Base-by-base conservation (phyloP, 768 basidiomycete species). In the Trametes punicea region DNA sequence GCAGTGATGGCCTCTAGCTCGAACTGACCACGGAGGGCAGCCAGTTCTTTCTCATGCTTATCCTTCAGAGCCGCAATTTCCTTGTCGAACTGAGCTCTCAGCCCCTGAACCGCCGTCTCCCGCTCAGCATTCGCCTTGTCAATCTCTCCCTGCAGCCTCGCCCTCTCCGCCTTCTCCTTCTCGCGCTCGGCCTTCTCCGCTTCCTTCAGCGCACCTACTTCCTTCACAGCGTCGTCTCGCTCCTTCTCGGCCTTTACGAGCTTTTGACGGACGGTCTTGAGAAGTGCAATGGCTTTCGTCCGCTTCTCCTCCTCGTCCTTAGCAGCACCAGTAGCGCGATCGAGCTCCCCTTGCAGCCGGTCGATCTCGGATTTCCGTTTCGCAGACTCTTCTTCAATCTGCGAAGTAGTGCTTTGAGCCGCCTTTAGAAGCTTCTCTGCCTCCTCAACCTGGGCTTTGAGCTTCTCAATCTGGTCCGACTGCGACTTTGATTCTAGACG, bases 221-320 rank as follows among this genome's bases (percentile, higher is more conserved):
- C 89, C 65, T 80, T 84, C 46, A 80, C 56, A 0, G 81, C 76
- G 56, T 96, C 93, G 33, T 98, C 94, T 63, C 83, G 83, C 21
- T 96, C 93, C 75, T 93, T 94, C 72, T 98, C 96, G 5, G 93
- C 87, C 67, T 93, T 98, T 26, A 98, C 92, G n/a, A 96, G 75
- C 70, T 98, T 99, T 72, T 93, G 87, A 52, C 97, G 76, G n/a
- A 98, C 91, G 1, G 93, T 93, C 73, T 98, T 98, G 55, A 99
- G 75, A 25, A 98, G 73, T 47, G 85, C 88, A 61, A 98, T 88
- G 0, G 95, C 95, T 66, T 98, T 99, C 18, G 85, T 83, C 11
- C 96, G 84, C 72, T 99, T 98, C 72, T 99, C 97, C 70, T 98
- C 97, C 67, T 98, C 97, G 58, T 98, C 95, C 69, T 91, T 97